Evolutionary conservation across 768 basidiomycete genomes (phyloP).

Genomic region (Coprinopsis sp.): DNA sequence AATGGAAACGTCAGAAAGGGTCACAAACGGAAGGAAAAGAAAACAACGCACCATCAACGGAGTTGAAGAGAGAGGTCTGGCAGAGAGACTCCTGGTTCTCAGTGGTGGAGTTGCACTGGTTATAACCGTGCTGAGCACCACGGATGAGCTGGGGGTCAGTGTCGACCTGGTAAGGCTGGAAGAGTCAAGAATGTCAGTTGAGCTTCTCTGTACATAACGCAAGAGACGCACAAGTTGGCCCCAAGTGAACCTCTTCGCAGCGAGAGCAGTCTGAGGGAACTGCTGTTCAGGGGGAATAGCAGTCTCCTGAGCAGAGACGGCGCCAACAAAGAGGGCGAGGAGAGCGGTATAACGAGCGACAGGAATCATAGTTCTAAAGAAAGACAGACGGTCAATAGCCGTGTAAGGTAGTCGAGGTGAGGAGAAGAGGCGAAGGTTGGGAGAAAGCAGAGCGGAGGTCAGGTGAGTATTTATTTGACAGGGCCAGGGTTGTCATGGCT

Average conservation of each 20-base stretch:
- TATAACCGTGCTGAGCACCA: conserved; percentile 56
- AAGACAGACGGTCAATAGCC: background rate
- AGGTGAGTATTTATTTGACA: too few species aligned
- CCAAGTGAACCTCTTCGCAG: background rate
- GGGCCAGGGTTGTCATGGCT: too few species aligned
- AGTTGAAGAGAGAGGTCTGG: conserved; percentile 58
- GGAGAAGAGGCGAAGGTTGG: too few species aligned
- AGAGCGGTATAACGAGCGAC: background rate
- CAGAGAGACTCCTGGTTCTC: conserved; percentile 52
- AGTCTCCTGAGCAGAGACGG: background rate
- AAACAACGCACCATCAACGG: conserved; percentile 32
- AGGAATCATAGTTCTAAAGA: background rate
- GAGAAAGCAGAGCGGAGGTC: too few species aligned
- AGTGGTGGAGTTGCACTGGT: conserved; percentile 63
- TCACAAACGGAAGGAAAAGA: background rate
- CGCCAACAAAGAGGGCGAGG: background rate
- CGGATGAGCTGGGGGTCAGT: conserved; percentile 27
- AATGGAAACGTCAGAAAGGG: background rate
- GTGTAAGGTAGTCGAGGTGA: background rate
- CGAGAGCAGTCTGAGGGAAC: background rate
- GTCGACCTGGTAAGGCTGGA: conserved; percentile 27
- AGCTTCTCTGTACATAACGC: background rate
- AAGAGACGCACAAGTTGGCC: background rate
- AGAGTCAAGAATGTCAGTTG: background rate
- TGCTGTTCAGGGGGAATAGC: too few species aligned